Evolutionary conservation across 257 asterid genomes (phyloP).

Genomic region (Craterostigma plantagineum): DNA sequence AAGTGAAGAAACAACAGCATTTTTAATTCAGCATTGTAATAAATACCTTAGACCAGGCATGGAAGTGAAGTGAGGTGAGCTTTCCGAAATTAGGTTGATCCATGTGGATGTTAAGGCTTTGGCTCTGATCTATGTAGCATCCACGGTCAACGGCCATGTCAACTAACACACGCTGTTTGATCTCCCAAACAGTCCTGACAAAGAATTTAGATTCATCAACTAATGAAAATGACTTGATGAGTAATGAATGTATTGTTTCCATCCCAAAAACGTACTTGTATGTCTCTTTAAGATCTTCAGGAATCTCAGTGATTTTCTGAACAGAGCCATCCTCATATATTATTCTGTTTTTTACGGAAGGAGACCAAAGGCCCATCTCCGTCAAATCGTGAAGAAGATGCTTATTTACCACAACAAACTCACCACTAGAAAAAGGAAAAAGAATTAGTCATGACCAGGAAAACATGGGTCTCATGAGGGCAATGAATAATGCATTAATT

Average conservation of each 20-base stretch:
- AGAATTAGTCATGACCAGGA: neutral
- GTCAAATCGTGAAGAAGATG: constrained; percentile 89
- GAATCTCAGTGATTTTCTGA: constrained; percentile 60
- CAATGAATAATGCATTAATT: neutral
- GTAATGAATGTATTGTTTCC: constrained; percentile 2
- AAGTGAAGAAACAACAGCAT: no score
- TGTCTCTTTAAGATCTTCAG: constrained; percentile 47
- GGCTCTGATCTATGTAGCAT: constrained; percentile 89
- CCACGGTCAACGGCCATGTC: constrained; percentile 99
- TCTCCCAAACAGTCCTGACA: constrained; percentile 97
- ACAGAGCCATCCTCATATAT: constrained; percentile 86
- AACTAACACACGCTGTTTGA: constrained; percentile 61
- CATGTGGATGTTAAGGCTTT: constrained; percentile 92
- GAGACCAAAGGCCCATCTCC: constrained; percentile 85
- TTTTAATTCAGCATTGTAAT: no score
- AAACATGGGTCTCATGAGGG: constrained; percentile 7
- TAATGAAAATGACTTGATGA: neutral
- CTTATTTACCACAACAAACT: constrained; percentile 95
- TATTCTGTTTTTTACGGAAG: constrained; percentile 60
- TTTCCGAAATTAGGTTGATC: constrained; percentile 77
- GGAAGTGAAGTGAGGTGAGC: constrained; percentile 81
- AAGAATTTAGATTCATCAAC: constrained; percentile 8
- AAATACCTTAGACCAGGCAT: constrained; percentile 83
- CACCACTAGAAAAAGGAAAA: constrained; percentile 59
- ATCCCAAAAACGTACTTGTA: constrained; percentile 50